phyloP scores from a whole-genome alignment of 495 filamentous ascomycete species.

The Neurospora sp. region DNA sequence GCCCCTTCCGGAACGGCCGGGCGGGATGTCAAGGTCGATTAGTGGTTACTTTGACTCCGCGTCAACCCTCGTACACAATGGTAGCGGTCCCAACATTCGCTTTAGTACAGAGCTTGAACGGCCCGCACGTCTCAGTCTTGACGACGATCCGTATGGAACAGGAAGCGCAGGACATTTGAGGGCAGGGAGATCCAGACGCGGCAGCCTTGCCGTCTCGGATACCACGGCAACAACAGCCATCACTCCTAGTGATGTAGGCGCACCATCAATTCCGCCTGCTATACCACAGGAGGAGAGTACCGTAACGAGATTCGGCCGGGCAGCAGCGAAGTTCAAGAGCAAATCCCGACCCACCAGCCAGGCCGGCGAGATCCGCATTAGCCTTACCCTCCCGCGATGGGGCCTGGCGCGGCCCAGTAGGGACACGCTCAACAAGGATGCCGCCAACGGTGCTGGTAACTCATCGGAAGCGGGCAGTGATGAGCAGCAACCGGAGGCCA shows the following conservation, averaged over 20 bases:
- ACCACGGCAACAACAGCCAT: conserved; percentile 28
- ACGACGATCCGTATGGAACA: conserved; percentile 26
- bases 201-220: conserved; percentile 39
- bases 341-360: conserved; percentile 62
- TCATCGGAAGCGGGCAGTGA: conserved; percentile 18
- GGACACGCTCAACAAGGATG: conserved; percentile 29
- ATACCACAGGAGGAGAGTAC: conserved; percentile 44
- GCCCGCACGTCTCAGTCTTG: conserved; percentile 23
- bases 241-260: conserved; percentile 19
- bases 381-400: conserved; percentile 56
- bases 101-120: conserved; percentile 31
- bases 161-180: conserved; percentile 3
- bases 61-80: conserved; percentile 13
- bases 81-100: conserved; percentile 24
- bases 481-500: conserved; percentile 24
- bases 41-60: conserved; percentile 36
- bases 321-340: conserved; percentile 46
- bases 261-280: conserved; percentile 22
- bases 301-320: conserved; percentile 44
- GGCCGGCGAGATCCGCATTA: conserved; percentile 55
- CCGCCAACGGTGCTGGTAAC: conserved; percentile 13
- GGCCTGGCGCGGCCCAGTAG: conserved; percentile 43
- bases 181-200: conserved; percentile 29
- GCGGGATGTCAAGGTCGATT: conserved; percentile 22
- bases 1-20: conserved; percentile 1